Evolutionary conservation across 2,329 filamentous ascomycete species (phyloP), one percentile per base, ranked within the genome.

Genomic region (Aurifilum marmelostoma): DNA sequence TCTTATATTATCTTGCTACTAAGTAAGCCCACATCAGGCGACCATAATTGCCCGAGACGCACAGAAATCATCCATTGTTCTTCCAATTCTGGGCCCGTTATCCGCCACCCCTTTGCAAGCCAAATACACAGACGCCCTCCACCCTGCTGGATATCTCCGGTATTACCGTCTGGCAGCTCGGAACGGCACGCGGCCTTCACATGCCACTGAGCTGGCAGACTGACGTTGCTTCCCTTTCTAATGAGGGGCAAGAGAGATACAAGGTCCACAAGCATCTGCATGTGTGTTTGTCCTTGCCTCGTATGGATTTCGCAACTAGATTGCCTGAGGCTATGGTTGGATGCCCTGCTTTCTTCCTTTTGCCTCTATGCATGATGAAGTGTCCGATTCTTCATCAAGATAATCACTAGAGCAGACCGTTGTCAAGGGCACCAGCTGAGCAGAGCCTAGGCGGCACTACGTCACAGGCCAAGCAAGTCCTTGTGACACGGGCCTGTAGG

Each of bases 371-470:
- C 27, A 47, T 12, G 61, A 27, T 63, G 41, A 63, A 63, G 61
- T 63, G 61, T 63, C 41, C 4, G 41, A 50, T 14, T 29, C 29
- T 47, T 16, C 21, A 34, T 8, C 61, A 16, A 29, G 52, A 24
- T 16, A 54, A 14, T 29, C 27, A 54, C 24, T 12, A 54, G 52
- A 27, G 50, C 3, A 54, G 8, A 5, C 14, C 50, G 6, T 9
- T 50, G 27, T 50, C 41, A 29, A 18, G 43, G 18, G 43, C 6
- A 21, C 21, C 7, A 18, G 24, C 39, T 29, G n/a, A 18, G 7
- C 60, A 50, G 9, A 63, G 60, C 43, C 60, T n/a, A n/a, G n/a
- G n/a, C n/a, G n/a, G n/a, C n/a, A n/a, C n/a, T 63, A 41, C 60
- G 39, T 63, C 34, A 43, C 34, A 47, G 12, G 14, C 14, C 39